Percentiles rank a stretch among this genome's conserved stretches.
These are phyloP conservation scores for Calonectria montana DNA, from an alignment of 2,329 filamentous ascomycete species.

Conservation along the genomic window DNA sequence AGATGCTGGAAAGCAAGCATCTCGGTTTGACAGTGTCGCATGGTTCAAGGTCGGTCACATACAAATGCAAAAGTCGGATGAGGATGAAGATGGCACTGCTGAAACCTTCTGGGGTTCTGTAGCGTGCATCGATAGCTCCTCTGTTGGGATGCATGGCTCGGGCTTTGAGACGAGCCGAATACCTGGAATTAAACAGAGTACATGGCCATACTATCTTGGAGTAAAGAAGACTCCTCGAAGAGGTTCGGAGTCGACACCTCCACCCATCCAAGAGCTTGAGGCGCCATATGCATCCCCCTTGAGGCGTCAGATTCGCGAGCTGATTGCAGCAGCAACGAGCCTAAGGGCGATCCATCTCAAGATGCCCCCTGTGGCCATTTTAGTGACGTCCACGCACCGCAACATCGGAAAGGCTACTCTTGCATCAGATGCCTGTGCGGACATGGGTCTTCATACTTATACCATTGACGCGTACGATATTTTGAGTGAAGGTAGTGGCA, in stretches of 20 bases:
- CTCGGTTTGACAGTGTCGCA: constrained; percentile 72
- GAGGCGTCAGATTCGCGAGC: constrained; percentile 80
- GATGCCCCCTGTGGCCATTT: constrained; percentile 87
- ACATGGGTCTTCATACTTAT: constrained; percentile 92
- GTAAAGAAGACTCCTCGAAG: constrained; percentile 73
- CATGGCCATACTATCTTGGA: constrained; percentile 92
- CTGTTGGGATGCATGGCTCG: constrained; percentile 90
- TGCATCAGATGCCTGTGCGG: constrained; percentile 81
- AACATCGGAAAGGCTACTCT: constrained; percentile 92
- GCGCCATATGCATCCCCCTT: constrained; percentile 67
- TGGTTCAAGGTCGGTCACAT: constrained; percentile 95
- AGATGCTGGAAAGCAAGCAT: constrained; percentile 40
- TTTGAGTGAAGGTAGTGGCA: constrained; percentile 84
- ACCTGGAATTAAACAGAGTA: constrained; percentile 79
- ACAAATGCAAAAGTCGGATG: constrained; percentile 63
- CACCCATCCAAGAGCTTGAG: constrained; percentile 58
- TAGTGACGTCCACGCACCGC: constrained; percentile 91
- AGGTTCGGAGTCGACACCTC: constrained; percentile 49
- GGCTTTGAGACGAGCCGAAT: constrained; percentile 87
- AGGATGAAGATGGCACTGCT: constrained; percentile 68
- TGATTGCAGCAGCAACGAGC: constrained; percentile 90
- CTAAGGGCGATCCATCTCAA: constrained; percentile 86
- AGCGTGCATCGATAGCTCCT: constrained; percentile 85
- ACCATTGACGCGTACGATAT: constrained; percentile 93
- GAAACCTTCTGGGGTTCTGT: constrained; percentile 87